Evolutionary conservation across 2,329 filamentous ascomycete genomes (phyloP), one percentile per base, ranked within the genome.

Genomic region (Elsinoe batatas): DNA sequence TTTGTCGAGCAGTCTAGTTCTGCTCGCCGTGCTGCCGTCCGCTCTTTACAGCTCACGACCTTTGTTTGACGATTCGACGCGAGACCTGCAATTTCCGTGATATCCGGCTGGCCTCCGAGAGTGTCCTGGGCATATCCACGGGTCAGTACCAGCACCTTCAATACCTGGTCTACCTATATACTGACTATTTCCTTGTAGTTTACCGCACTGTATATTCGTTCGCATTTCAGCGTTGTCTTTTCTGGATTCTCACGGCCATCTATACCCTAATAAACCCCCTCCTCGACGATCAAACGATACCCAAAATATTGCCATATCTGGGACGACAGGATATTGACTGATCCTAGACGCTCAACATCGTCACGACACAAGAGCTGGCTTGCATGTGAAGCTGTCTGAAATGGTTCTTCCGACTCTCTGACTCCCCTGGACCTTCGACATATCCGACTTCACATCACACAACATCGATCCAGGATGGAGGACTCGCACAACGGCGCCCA

Each of bases 1-100:
- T 55, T 46, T 13, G 53, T 55, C 20, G 53, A 55, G 36, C 38
- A 47, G 53, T 13, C 15, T 55, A 6, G n/a, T 54, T 37, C 40
- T 55, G 53, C 36, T 55, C 53, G 53, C 42, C 5, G 22, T 55
- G 53, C 40, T 46, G 42, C 53, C 53, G 53, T 55, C 53, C 53
- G 30, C 38, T 55, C 53, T 15, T 55, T 55, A 46, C 36, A 30
- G 26, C 20, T 6, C 36, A 54, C 22, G 15, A 42, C 51, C 36
- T 32, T 13, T 44, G 37, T 54, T 30, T 42, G 51, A 44, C n/a
- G 37, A 54, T 54, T 43, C 51, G 20, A 54, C 51, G 51, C 51
- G 38, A 54, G 51, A 42, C 36, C 17, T 54, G 51, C 20, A 22
- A 35, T 55, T 37, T 42, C 53, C 20, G 18, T 18, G 10, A 55